Evolutionary conservation across 2,329 filamentous ascomycete genomes (phyloP).

Genomic region (Keithomyces neogunnii): DNA sequence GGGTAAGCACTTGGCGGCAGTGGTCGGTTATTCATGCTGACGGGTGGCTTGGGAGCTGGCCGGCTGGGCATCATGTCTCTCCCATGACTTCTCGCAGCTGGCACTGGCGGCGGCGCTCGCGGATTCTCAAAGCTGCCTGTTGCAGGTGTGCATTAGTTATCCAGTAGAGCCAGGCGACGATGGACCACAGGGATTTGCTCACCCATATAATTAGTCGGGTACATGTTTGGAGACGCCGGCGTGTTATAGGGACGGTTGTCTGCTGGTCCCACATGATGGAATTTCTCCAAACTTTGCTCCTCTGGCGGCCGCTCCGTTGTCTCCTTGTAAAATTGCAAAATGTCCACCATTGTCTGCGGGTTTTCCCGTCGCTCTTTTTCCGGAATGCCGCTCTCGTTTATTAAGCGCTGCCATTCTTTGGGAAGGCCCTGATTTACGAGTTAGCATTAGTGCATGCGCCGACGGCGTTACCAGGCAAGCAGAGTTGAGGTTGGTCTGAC

Average conservation of each 20-base stretch:
- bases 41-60: conserved; percentile 81
- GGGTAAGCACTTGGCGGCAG: conserved; percentile 42
- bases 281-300: conserved; percentile 91
- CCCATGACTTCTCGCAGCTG: conserved; percentile 39
- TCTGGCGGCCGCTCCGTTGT: conserved; percentile 73
- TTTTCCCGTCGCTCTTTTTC: conserved; percentile 94
- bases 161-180: background rate
- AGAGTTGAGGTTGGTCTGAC: conserved; percentile 42
- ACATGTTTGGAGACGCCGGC: conserved; percentile 42
- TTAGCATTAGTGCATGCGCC: conserved; percentile 9
- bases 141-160: background rate
- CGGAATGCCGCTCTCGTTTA: conserved; percentile 92
- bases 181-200: conserved; percentile 55
- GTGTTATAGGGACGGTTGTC: conserved; percentile 38
- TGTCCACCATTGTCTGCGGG: conserved; percentile 90
- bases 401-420: conserved; percentile 93
- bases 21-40: conserved; percentile 47
- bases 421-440: conserved; percentile 64
- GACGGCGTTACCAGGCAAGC: background rate
- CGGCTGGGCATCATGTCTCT: conserved; percentile 66
- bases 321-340: conserved; percentile 95
- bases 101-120: conserved; percentile 82
- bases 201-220: conserved; percentile 46
- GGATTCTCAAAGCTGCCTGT: conserved; percentile 93
- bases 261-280: conserved; percentile 70